Percentiles rank a stretch among this genome's conserved stretches.
Conservation (phyloP, 176 grass and related monocot genomes). For the Elymus sibiricus region DNA sequence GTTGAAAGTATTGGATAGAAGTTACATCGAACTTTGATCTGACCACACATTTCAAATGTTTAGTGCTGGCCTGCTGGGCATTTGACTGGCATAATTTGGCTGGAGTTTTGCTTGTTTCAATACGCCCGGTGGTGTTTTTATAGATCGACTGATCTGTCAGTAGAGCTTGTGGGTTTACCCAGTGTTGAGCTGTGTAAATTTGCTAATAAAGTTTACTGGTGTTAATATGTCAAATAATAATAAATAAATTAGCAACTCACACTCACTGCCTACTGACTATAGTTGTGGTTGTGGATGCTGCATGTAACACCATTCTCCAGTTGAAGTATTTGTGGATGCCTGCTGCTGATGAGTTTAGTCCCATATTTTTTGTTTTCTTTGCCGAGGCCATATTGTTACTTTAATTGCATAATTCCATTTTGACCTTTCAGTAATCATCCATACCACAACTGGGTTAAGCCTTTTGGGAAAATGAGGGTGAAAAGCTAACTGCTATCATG, state of each 20-base stretch:
- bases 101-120: conserved; percentile 6
- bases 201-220: background rate
- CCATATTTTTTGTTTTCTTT: background rate
- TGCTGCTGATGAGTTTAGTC: background rate
- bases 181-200: background rate
- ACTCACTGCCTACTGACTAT: background rate
- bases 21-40: background rate
- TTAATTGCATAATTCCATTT: background rate
- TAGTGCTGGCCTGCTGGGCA: background rate
- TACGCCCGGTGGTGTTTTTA: background rate
- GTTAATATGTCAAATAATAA: background rate
- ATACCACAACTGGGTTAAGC: background rate
- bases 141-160: background rate
- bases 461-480: background rate
- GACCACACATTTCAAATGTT: background rate
- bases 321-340: background rate
- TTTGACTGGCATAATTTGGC: background rate
- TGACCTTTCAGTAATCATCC: background rate
- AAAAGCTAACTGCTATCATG: background rate
- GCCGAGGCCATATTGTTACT: background rate
- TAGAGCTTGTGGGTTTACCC: background rate
- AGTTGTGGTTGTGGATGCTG: background rate
- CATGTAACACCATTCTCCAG: background rate
- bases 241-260: background rate
- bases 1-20: background rate